Evolutionary conservation across 1,284 basidiomycete genomes (phyloP).

Genomic region (Naganishia albida): DNA sequence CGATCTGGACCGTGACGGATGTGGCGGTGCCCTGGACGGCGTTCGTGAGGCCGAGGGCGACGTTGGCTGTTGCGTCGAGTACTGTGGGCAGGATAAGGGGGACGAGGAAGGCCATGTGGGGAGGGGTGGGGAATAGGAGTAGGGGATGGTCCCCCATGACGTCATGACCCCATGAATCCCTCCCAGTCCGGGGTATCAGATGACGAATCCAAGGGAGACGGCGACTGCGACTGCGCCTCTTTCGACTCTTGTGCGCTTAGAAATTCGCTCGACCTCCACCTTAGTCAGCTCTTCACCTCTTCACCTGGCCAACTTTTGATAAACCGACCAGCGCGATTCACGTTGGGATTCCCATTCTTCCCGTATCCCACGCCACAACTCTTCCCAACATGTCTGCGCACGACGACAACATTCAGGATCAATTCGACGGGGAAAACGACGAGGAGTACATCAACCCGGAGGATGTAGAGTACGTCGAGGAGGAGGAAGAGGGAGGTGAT

Average conservation of each 20-base stretch:
- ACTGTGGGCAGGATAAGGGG: constrained; percentile 41
- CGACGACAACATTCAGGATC: constrained; percentile 3
- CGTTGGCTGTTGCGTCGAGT: constrained; percentile 40
- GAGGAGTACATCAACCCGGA: constrained; percentile 47
- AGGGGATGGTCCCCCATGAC: background rate
- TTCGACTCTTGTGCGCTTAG: constrained; percentile 1
- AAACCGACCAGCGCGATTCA: too few relatives aligned
- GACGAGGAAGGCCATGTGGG: constrained; percentile 39
- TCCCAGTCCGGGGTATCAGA: background rate
- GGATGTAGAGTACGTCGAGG: constrained; percentile 51
- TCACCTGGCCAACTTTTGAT: background rate
- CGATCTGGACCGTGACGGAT: constrained; percentile 42
- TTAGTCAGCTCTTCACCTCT: constrained; percentile 12
- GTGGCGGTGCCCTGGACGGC: constrained; percentile 39
- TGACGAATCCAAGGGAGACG: background rate
- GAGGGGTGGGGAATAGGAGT: background rate
- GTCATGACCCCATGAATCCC: background rate
- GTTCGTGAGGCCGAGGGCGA: constrained; percentile 44
- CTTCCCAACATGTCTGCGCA: background rate
- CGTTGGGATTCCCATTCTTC: background rate
- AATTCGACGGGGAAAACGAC: constrained; percentile 46
- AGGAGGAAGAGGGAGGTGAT: constrained; percentile 67
- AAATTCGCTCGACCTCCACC: constrained; percentile 15
- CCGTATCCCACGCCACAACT: background rate
- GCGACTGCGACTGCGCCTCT: background rate